Percentiles rank a stretch among this genome's conserved stretches.
Evolutionary conservation across 192 early-diverging fungal genomes (phyloP).

Genomic region (Rhizophlyctis rosea): DNA sequence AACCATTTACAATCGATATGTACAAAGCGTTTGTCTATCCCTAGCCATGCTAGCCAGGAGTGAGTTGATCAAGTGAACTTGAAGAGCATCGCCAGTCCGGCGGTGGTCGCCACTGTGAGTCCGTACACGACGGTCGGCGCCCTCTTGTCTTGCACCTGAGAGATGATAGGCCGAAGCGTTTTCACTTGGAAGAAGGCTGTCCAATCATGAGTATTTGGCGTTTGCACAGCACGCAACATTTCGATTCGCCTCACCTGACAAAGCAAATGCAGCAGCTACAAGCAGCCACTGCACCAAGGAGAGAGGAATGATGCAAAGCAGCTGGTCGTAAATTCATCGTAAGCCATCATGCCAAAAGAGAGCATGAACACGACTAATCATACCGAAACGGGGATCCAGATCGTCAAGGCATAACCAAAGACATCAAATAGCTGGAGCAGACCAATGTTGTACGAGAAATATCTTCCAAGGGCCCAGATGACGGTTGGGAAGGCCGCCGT

Average conservation of each 20-base stretch:
- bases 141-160: slow-evolving; percentile 14
- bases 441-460: slow-evolving; percentile 72
- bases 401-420: slow-evolving; percentile 87
- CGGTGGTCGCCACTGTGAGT: slow-evolving; percentile 29
- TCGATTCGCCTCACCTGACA: slow-evolving; percentile 53
- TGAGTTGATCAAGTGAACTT: no score
- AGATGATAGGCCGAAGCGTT: slow-evolving; percentile 31
- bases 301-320: slow-evolving; percentile 79
- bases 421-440: slow-evolving; percentile 83
- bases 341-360: neutral
- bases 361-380: slow-evolving; percentile 12
- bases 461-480: slow-evolving; percentile 80
- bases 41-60: no score
- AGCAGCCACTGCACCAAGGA: slow-evolving; percentile 82
- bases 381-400: slow-evolving; percentile 92
- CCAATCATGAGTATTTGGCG: neutral
- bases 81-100: slow-evolving; percentile 58
- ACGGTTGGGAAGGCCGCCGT: slow-evolving; percentile 64
- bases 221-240: neutral
- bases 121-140: slow-evolving; percentile 31
- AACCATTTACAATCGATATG: no score
- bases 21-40: no score
- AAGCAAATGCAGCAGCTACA: slow-evolving; percentile 67
- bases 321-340: slow-evolving; percentile 28
- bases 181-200: slow-evolving; percentile 35